Evolutionary conservation across 257 asterid genomes (phyloP), one percentile per base, ranked within the genome.

Genomic region (Rubia yunnanensis): DNA sequence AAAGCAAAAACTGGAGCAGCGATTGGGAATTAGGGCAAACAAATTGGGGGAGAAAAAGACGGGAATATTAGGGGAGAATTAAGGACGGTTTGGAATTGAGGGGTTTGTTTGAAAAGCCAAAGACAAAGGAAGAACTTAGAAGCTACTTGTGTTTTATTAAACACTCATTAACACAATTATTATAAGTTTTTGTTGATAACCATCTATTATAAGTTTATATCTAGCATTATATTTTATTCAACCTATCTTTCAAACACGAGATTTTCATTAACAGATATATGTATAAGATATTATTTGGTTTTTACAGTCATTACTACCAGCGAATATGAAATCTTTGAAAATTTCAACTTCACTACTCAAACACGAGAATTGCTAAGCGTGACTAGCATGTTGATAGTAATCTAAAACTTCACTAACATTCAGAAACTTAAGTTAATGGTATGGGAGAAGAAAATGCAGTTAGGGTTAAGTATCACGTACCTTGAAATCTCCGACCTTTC

Each of bases 21-120:
- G 61, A 58, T 72, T 72, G 54, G 71, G 65, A 65, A 72, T 72
- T 57, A 72, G 76, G 76, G 71, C 71, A 65, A 65, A 28, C 49
- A 56, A 48, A 4, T 72, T 58, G 38, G 71, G 71, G 67, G 11
- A 49, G 52, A 31, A 48, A 17, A 48, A 17, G 1, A 5, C 1
- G 13, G n/a, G 20, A 57, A 58, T 10, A 17, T 30, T 22, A 18
- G 60, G 54, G 53, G 3, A 34, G 28, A 22, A 35, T 59, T 18
- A 72, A 60, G 76, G 76, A 72, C 31, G 60, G 72, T 57, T 72
- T 36, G 76, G 63, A 14, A 65, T 48, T 72, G 23, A 39, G 35
- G 53, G 35, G 27, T 62, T 23, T 36, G 28, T 62, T 23, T 38
- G 54, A 22, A 39, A 62, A 38, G 64, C 64, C 31, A 24, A 1